Evolutionary conservation across 106 monocot species (phyloP), one percentile per base, ranked within the genome.

Genomic region (Narthecium ossifragum): DNA sequence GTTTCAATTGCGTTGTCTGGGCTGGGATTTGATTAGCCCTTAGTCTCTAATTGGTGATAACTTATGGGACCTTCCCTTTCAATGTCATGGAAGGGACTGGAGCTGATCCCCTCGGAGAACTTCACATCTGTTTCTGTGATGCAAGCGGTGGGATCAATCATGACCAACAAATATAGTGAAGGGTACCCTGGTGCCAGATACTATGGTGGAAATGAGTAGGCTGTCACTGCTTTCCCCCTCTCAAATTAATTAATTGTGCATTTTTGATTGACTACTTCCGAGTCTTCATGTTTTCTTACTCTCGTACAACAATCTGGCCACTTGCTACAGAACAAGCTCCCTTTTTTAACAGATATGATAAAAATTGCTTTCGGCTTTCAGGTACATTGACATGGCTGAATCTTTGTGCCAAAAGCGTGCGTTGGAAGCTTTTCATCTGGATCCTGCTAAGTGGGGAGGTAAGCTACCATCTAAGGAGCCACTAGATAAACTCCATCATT

Each of bases 131-230:
- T 84, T 29, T 96, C 94, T 8, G 94, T 96, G 61, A 96, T 96
- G 94, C 90, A 96, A 81, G 94, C 90, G 0, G 94, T 96, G 46
- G 94, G 94, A 69, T 96, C 94, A 15, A 64, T 96, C 61, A 96
- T 96, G 94, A 96, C 94, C 8, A 96, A 96, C 65, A 96, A 96
- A 61, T 96, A 96, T 72, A 96, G 94, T 41, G 94, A 96, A 57
- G 94, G 94, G 23, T 96, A 96, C 59, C 94, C 94, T n/a, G 94
- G 94, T 33, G 94, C 94, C 34, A 90, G 94, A 96, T 96, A 96
- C 64, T 96, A 96, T 64, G 94, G 94, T 53, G 94, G 94, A 75
- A 96, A 96, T 59, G 94, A 96, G 94, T 96, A 96, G 50, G 78
- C 62, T 45, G n/a, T n/a, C n/a, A n/a, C n/a, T 60, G 1, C 2